Evolutionary conservation across 306 rosid species (phyloP), one percentile per base, ranked within the genome.

Genomic region (Carpinus fangiana): DNA sequence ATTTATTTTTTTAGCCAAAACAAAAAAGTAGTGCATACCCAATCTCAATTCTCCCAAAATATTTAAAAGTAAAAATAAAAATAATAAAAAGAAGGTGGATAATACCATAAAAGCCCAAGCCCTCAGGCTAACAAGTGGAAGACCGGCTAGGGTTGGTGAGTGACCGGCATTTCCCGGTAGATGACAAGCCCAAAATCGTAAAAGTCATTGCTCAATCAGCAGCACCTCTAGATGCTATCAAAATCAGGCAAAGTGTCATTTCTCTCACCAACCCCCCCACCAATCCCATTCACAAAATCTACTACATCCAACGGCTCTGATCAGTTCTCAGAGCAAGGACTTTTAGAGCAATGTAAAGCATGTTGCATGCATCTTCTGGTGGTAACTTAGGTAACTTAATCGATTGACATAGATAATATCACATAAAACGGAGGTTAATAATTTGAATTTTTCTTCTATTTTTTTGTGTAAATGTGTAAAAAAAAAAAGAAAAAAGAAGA

Each of bases 101-200:
- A 76, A 11, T 41, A 43, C 65, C 16, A 16, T 7, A n/a, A 51
- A 51, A 43, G 62, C n/a, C 34, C 34, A 59, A 70, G 72, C 71
- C 57, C 55, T 20, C 4, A 78, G 67, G 81, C 83, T 60, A 79
- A 61, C 55, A 36, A 73, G 80, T 80, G 80, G 75, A 60, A 5
- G 8, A 81, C 91, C 80, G 85, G 76, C 46, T 75, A 53, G 76
- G 77, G 83, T 86, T 77, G 90, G 97, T 85, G 79, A 76, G 70
- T 45, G 53, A 84, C 97, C 70, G 90, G 87, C 50, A 23, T 2
- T 73, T 55, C 11, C 92, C 88, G 46, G 92, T 83, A 31, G 14
- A 50, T 51, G 5, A 45, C 72, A 55, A 41, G 8, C 59, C 31
- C 34, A 45, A 43, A 16, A 1, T 28, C 16, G 72, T 38, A n/a